Base-by-base conservation (phyloP, 2,329 filamentous ascomycete species). In the Chrysosporium queenslandicum region DNA sequence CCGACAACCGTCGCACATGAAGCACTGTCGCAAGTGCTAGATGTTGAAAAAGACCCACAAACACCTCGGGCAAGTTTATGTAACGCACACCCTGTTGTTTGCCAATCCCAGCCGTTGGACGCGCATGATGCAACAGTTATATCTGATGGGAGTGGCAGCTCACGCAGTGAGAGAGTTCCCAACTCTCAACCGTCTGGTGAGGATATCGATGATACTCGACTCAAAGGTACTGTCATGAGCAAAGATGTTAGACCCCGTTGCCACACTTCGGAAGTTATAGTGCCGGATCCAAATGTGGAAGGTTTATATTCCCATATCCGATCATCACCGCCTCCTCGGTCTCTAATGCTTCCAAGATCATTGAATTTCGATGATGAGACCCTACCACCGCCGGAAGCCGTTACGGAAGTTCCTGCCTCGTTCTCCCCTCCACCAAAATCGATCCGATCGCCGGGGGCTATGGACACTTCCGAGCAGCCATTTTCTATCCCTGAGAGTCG, bases 1-100 rank as follows among this genome's bases (percentile, higher is more conserved):
- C 63, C 65, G 8, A 60, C 66, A 2, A 58, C 62, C 49, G 63
- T 57, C 55, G 64, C 68, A 7, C 68, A 71, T 52, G 63, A 65
- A 50, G 65, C 68, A 3, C 62, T 71, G 41, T 71, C 69, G 2
- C 66, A 68, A 45, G 64, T 56, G 16, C 62, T 71, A 27, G 62
- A 64, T 37, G 50, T 68, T 21, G 58, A 64, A 36, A 56, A 56
- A 1, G 58, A 57, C 34, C 56, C 55, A 34, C 53, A 58, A 23
- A 51, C 54, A 20, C 55, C 51, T 29, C 54, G 27, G 46, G 27
- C 16, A 18, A 25, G 8, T 37, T 27, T 6, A 32, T 30, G 23
- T 7, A n/a, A 16, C 18, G 9, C 29, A 12, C 14, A 34, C 3
- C 36, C 37, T 36, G 21, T 42, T 9, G 21, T 36, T 7, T 27